Percentiles rank a stretch among this genome's conserved stretches.
Conservation (phyloP, 306 rosid genomes). For the Fragaria nilgerrensis region DNA sequence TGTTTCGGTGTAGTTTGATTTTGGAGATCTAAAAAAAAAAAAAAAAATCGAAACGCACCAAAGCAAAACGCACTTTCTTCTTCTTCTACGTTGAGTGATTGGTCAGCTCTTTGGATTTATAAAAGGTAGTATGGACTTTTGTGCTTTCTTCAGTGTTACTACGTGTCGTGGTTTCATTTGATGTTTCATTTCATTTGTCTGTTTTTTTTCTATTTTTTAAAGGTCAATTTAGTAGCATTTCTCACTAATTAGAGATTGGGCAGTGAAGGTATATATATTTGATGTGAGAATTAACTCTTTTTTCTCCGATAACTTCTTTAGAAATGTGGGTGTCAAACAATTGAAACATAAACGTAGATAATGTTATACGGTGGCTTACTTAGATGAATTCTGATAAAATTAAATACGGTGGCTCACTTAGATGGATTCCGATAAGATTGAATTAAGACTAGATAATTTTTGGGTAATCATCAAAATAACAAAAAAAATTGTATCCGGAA, state of each 20-base stretch:
- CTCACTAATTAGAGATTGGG: not conserved
- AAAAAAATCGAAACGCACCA: not conserved
- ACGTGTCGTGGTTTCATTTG: not conserved
- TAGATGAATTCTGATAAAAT: too few species aligned
- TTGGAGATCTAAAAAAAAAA: constrained; percentile 19
- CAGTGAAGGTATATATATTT: too few species aligned
- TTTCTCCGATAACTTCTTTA: too few species aligned
- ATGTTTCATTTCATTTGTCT: not conserved
- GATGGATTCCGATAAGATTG: too few species aligned
- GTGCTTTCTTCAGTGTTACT: not conserved
- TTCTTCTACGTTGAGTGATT: constrained; percentile 14
- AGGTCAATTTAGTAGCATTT: not conserved
- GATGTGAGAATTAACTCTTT: too few species aligned
- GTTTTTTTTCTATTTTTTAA: not conserved
- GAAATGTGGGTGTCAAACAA: too few species aligned
- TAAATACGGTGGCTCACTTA: too few species aligned
- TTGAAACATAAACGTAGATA: too few species aligned
- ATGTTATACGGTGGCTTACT: too few species aligned
- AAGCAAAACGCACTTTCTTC: constrained; percentile 26
- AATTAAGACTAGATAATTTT: too few species aligned
- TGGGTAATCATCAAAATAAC: too few species aligned
- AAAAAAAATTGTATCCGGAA: too few species aligned
- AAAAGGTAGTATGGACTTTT: not conserved
- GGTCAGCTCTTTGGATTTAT: constrained; percentile 5
- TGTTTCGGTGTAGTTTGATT: not conserved